phyloP scores from a whole-genome alignment of 306 rosid species.

The Vicia faba region DNA sequence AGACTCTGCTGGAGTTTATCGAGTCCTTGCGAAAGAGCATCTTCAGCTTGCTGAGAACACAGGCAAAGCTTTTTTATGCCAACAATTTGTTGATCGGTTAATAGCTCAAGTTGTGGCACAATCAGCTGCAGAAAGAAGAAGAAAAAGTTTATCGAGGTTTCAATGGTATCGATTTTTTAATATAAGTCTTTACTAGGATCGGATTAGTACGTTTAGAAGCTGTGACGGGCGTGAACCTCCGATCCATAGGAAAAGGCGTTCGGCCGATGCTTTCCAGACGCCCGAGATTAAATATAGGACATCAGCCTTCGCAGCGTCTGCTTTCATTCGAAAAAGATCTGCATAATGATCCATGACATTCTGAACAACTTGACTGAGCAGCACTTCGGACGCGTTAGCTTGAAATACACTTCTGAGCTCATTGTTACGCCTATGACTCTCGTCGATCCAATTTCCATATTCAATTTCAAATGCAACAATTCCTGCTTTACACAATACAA shows the following conservation, averaged over 20 bases:
- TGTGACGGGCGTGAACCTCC: conserved; percentile 99
- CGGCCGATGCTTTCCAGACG: conserved; percentile 77
- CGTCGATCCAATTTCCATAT: conserved; percentile 83
- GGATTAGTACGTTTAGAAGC: conserved; percentile 65
- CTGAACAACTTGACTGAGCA: conserved; percentile 66
- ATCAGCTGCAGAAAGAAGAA: conserved; percentile 50
- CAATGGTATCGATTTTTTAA: background rate
- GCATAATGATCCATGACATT: conserved; percentile 67
- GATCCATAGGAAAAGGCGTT: conserved; percentile 89
- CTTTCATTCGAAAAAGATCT: conserved; percentile 70
- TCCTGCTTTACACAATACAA: conserved; percentile 48
- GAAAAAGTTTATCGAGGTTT: conserved; percentile 11
- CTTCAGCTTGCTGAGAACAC: conserved; percentile 90
- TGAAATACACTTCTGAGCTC: conserved; percentile 82
- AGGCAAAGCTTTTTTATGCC: conserved; percentile 47
- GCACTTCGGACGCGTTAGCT: conserved; percentile 53
- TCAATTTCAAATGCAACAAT: conserved; percentile 77
- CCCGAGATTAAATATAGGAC: conserved; percentile 82
- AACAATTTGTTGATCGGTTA: conserved; percentile 56
- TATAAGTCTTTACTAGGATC: conserved; percentile 29
- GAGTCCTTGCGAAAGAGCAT: conserved; percentile 84
- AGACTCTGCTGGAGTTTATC: conserved; percentile 79
- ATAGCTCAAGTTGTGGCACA: conserved; percentile 59
- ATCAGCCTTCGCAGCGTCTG: conserved; percentile 78
- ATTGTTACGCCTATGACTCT: conserved; percentile 58